phyloP scores from a whole-genome alignment of 192 early-diverging fungal species.

The Coemansia sp. region DNA sequence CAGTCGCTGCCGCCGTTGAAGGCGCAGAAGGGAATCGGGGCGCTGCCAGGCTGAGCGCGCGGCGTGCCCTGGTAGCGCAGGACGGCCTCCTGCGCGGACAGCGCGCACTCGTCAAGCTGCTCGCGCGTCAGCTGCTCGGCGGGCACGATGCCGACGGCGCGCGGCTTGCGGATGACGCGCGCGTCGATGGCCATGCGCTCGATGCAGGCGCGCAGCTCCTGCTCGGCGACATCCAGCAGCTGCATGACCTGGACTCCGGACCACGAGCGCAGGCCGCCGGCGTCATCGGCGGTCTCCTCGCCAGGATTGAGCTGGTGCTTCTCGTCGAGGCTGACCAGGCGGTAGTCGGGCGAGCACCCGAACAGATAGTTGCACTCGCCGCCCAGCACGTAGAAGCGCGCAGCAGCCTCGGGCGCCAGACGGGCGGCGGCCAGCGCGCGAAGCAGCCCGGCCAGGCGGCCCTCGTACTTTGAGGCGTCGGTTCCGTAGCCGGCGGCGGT shows the following conservation, averaged over 20 bases:
- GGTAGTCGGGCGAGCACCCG: constrained; percentile 61
- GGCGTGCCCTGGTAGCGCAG: constrained; percentile 59
- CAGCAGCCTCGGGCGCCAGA: constrained; percentile 54
- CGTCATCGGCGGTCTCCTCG: constrained; percentile 1
- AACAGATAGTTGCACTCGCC: constrained; percentile 94
- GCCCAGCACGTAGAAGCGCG: constrained; percentile 79
- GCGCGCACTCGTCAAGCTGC: constrained; percentile 85
- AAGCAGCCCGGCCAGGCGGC: constrained; percentile 74
- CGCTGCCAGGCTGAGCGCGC: constrained; percentile 55
- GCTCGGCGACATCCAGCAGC: constrained; percentile 77
- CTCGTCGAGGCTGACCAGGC: constrained; percentile 68
- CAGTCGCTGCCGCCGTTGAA: constrained; percentile 92
- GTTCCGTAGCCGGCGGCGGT: constrained; percentile 88
- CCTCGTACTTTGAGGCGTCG: constrained; percentile 73
- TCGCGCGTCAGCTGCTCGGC: constrained; percentile 66
- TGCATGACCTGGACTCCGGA: constrained; percentile 57
- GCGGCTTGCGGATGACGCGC: constrained; percentile 70
- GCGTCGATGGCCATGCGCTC: constrained; percentile 69
- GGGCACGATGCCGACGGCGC: constrained; percentile 77
- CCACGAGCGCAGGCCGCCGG: constrained; percentile 52
- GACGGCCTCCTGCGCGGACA: constrained; percentile 70
- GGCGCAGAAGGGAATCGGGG: constrained; percentile 83
- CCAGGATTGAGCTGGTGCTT: neutral
- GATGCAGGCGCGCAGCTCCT: constrained; percentile 62
- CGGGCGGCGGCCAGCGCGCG: constrained; percentile 57